Evolutionary conservation across 441 rosid species (phyloP), one percentile per base, ranked within the genome.

Genomic region (Jatropha podagrica): DNA sequence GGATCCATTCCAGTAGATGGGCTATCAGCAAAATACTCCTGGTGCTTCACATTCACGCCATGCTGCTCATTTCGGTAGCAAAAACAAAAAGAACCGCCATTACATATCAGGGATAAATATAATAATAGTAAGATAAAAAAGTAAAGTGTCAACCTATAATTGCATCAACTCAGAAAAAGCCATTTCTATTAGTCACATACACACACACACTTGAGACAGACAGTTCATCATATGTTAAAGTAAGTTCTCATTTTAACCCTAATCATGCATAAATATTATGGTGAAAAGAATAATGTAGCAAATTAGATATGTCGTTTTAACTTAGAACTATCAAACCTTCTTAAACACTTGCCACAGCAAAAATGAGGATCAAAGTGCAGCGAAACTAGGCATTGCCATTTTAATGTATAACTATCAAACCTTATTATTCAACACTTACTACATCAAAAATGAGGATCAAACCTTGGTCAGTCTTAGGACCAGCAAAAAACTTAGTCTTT

Each of bases 1-100:
- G 92, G 88, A 84, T 95, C 96, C 80, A 88, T 74, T 44, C 99
- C 97, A 0, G 95, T 84, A 5, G 91, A 92, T 44, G 97, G 97
- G 81, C 90, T 94, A 76, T 92, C 98, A n/a, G 93, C 97, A 86
- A 88, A 93, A 76, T 90, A 95, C 83, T 93, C 98, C 59, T 90
- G 99, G 75, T 90, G 97, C 89, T 93, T 95, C 83, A 92, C 92
- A 58, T 93, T 90, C 73, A 93, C 97, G 2, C 96, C 94, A 68
- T 87, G 83, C 99, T 93, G 96, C 74, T 40, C 79, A 79, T 73
- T 32, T 69, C 66, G 55, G 44, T 18, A 63, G 26, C 37, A 75
- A 40, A 61, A 41, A 14, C 37, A 75, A 40, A 61, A 41, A 14
- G 56, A 58, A 71, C 52, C 68, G 68, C 3, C n/a, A 44, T 69